phyloP scores from a whole-genome alignment of 2,329 filamentous ascomycete genomes.

The Fusarium newnesense region DNA sequence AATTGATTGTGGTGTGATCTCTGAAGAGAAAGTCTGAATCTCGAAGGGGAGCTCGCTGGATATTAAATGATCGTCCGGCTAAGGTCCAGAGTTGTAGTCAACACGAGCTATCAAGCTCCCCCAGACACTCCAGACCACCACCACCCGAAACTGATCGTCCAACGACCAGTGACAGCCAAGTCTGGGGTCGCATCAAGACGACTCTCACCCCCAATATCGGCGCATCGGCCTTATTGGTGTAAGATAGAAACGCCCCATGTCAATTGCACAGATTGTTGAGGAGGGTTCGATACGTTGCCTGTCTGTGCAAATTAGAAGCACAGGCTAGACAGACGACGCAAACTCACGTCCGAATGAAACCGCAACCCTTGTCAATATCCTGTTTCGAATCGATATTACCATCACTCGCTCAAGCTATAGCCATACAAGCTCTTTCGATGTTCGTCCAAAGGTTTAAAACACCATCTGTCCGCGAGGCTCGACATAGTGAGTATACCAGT shows the following conservation, averaged over 20 bases:
- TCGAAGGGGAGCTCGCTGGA: constrained; percentile 35
- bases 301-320: constrained; percentile 18
- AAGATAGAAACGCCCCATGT: constrained; percentile 37
- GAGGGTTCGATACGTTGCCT: constrained; percentile 2
- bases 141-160: constrained; percentile 28
- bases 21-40: constrained; percentile 10
- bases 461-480: not conserved
- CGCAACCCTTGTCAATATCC: constrained; percentile 2
- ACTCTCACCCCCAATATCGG: constrained; percentile 32
- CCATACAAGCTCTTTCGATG: not conserved
- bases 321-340: constrained; percentile 9
- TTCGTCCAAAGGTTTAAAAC: not conserved
- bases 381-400: not conserved
- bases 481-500: not conserved
- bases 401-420: not conserved
- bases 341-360: constrained; percentile 24
- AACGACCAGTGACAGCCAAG: constrained; percentile 18
- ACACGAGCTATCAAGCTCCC: constrained; percentile 18
- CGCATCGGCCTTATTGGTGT: constrained; percentile 36
- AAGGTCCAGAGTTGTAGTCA: constrained; percentile 3
- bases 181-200: constrained; percentile 37
- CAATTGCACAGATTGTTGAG: constrained; percentile 13
- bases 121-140: constrained; percentile 15
- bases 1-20: constrained; percentile 21
- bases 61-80: constrained; percentile 40